Base-by-base conservation (phyloP, 192 early-diverging fungal genomes). In the Dimargaris cristalligena region DNA sequence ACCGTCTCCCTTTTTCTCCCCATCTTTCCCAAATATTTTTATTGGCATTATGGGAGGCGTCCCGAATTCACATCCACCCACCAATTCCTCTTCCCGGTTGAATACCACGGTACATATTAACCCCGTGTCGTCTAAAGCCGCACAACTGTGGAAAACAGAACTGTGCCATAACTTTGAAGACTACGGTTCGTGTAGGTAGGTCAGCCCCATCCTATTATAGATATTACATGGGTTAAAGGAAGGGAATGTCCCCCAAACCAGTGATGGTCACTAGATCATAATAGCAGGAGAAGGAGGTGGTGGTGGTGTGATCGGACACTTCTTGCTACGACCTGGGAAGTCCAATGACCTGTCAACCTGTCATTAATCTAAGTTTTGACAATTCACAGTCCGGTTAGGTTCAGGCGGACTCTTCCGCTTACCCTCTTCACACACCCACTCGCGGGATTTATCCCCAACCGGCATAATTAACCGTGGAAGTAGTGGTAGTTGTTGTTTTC, bases 131-230 rank as follows among this genome's bases (percentile, higher is more conserved):
- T 66, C 68, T 58, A 74, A 69, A 66, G 68, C 67, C 32, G 59
- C 59, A 54, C 72, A 67, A 64, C 74, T 87, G 34, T 85, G 85
- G 77, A 87, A 87, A 62, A 87, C 85, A 25, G 85, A 87, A 67
- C 71, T 83, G 28, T 87, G 85, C 66, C 73, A 80, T 28, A 82
- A 77, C 26, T 74, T 63, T 63, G 77, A 77, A 63, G 76, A 79
- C 55, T 78, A 73, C 11, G 77, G 79, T 13, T 41, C 52, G 2
- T 81, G 79, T 59, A 68, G 28, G 56, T 58, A 48, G 22, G 47
- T 48, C 10, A n/a, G 4, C 47, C 41, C 18, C 10, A 9, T 13
- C 41, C 41, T 18, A 13, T 44, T 44, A 18, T 18, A 44, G 18
- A 44, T 13, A 18, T 13, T 9, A 13, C 41, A 9, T 44, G 41